These are phyloP conservation scores for Coniochaeta prunicola DNA, from an alignment of 2,329 filamentous ascomycete genomes.

Conservation along the genomic window DNA sequence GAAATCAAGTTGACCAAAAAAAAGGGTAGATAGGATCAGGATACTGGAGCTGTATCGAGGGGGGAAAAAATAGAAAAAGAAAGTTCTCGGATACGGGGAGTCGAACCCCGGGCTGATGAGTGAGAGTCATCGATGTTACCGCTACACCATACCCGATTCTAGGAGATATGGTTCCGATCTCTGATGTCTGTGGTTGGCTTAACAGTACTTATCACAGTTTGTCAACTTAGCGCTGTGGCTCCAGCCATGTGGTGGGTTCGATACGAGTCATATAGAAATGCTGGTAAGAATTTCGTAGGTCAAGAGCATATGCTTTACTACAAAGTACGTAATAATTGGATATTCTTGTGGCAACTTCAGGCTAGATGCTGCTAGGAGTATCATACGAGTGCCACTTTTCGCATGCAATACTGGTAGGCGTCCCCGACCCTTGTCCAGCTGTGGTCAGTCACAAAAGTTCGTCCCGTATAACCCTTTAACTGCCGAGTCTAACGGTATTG, in stretches of 20 bases:
- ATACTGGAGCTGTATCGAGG: neutral
- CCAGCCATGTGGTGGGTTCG: neutral
- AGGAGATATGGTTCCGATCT: neutral
- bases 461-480: neutral
- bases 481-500: neutral
- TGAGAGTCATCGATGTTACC: constrained; percentile 1
- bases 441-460: too few species aligned
- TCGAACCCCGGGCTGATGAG: constrained; percentile 1
- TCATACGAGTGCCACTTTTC: too few species aligned
- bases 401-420: too few species aligned
- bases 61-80: neutral
- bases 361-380: neutral
- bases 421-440: too few species aligned
- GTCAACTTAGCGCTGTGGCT: neutral
- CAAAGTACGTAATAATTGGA: too few species aligned
- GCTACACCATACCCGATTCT: neutral
- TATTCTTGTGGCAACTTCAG: too few species aligned
- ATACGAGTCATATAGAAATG: neutral
- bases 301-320: neutral
- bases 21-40: too few species aligned
- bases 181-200: neutral
- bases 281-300: neutral
- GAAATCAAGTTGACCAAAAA: too few species aligned
- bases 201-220: neutral
- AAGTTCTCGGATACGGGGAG: neutral